A percentile compares a stretch with the other conserved stretches of the same genome.
These are phyloP conservation scores for Colletotrichum eleusines DNA, from an alignment of 2,329 filamentous ascomycete genomes.

Conservation along the genomic window DNA sequence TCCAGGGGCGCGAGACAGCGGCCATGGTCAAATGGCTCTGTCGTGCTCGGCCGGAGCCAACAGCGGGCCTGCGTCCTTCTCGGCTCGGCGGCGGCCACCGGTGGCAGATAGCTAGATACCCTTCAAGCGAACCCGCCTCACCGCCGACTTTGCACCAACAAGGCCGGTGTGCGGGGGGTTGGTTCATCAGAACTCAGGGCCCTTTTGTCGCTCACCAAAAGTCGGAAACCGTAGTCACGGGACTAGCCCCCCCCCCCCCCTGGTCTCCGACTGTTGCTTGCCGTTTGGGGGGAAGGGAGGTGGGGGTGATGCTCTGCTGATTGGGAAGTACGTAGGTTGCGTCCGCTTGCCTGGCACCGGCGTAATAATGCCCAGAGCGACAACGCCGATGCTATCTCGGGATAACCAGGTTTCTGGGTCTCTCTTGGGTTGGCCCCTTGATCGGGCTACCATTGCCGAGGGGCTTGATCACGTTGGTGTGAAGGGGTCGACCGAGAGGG, in stretches of 20 bases:
- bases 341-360: neutral
- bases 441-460: neutral
- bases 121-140: constrained; percentile 31
- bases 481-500: neutral
- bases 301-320: neutral
- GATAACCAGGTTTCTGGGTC: neutral
- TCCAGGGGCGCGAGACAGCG: constrained; percentile 18
- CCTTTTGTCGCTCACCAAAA: constrained; percentile 23
- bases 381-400: neutral
- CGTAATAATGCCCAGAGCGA: neutral
- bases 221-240: constrained; percentile 28
- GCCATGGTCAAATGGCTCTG: neutral
- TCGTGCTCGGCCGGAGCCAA: constrained; percentile 24
- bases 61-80: constrained; percentile 33
- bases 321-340: neutral
- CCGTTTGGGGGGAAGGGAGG: constrained; percentile 5
- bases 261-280: constrained; percentile 2
- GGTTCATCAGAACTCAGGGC: constrained; percentile 30
- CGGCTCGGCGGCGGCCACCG: constrained; percentile 26
- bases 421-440: neutral
- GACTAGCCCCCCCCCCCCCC: constrained; percentile 11
- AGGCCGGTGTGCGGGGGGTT: constrained; percentile 28
- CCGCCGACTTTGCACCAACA: constrained; percentile 36
- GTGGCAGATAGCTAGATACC: constrained; percentile 22
- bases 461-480: constrained; percentile 6